These are phyloP conservation scores for Gnomoniopsis sp. DNA, from an alignment of 2,329 filamentous ascomycete species.

Conservation along the genomic window DNA sequence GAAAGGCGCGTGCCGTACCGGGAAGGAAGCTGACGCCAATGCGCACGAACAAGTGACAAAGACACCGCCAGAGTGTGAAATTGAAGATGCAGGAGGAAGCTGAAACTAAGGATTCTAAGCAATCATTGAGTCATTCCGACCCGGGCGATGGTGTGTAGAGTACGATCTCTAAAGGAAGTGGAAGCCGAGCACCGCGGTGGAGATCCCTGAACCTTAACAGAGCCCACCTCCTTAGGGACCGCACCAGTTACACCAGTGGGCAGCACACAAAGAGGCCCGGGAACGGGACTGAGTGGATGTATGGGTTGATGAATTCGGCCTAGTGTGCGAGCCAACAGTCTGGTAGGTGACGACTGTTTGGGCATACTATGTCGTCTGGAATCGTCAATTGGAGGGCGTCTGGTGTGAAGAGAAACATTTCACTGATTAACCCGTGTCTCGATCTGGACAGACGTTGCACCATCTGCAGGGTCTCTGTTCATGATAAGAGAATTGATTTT, in stretches of 20 bases:
- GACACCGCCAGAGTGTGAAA: background rate
- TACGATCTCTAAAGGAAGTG: slow-evolving; percentile 4
- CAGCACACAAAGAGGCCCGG: no score
- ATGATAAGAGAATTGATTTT: background rate
- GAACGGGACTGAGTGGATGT: no score
- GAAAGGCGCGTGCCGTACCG: no score
- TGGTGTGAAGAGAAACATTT: no score
- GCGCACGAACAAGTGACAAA: slow-evolving; percentile 2
- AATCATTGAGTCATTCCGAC: slow-evolving; percentile 14
- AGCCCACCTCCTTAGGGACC: background rate
- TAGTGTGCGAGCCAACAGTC: background rate
- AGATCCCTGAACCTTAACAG: background rate
- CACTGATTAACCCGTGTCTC: background rate
- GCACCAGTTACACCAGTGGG: background rate
- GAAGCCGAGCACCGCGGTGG: slow-evolving; percentile 8
- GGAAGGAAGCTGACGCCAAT: slow-evolving; percentile 2
- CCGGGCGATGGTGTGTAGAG: slow-evolving; percentile 4
- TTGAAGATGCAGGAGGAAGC: slow-evolving; percentile 2
- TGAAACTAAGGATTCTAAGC: background rate
- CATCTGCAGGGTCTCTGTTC: no score
- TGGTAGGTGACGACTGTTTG: background rate
- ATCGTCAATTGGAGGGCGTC: no score
- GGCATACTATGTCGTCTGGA: no score
- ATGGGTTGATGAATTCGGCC: background rate
- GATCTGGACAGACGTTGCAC: background rate